Evolutionary conservation across 176 grass and related monocot genomes (phyloP), one percentile per base, ranked within the genome.

Genomic region (Canna indica): DNA sequence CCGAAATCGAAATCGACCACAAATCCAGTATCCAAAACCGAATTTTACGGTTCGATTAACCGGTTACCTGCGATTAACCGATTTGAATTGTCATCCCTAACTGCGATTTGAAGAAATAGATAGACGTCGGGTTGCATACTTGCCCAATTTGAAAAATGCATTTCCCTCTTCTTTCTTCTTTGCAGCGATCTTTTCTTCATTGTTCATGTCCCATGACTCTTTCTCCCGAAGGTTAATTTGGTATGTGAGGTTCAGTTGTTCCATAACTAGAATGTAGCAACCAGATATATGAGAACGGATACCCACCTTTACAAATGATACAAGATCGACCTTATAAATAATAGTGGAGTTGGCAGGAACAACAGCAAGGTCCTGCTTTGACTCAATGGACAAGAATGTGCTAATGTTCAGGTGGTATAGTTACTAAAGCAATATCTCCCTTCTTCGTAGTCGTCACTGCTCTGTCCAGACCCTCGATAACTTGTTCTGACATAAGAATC

Each of bases 371-470:
- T 94, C 95, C 72, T 99, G 87, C 56, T 90, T 88, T 1, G 87
- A 82, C 61, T 94, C 90, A 14, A 73, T 80, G 31, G 87, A 88
- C 64, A 73, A 81, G 63, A 88, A 99, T 64, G 87, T 87, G n/a
- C n/a, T n/a, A n/a, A 69, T 90, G 59, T 72, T 94, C 89, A 58
- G 95, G 95, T 75, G 90, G 85, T 75, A 99, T 94, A 6, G 95
- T 99, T 38, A 99, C 71, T 52, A 94, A 76, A 73, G 95, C 87
- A 78, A 94, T 53, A 75, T 99, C 95, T 1, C 95, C 90, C 76
- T 99, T 93, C 72, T 99, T 99, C 95, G 94, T 99, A 68, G 81
- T 90, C 68, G 88, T 78, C 36, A 99, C 85, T 67, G 95, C 95
- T 67, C 72, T 58, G 44, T 99, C 95, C 65, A 99, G 82, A 61